Evolutionary conservation across 1,284 basidiomycete genomes (phyloP), one percentile per base, ranked within the genome.

Genomic region (Thelephora terrestris): DNA sequence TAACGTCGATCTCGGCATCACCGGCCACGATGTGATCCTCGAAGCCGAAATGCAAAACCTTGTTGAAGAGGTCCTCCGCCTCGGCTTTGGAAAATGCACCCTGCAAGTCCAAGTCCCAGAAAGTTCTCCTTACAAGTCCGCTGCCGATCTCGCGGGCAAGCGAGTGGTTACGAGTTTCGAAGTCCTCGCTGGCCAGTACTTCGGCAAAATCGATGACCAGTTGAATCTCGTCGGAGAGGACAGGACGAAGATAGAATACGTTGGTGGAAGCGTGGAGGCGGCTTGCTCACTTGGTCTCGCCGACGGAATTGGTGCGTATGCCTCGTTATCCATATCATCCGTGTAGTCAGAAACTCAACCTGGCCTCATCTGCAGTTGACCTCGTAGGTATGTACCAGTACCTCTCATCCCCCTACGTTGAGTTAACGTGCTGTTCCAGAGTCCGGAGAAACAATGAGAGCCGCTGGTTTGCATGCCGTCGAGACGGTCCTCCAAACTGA

Each of bases 381-480:
- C 83, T 95, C 49, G 92, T 94, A 49, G 91, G 90, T 89, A 58
- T 59, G 85, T 74, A 46, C 6, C 16, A n/a, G 18, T 20, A 29
- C 16, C 35, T 29, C 35, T 29, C 17, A 43, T 16, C 12, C 32
- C 40, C 17, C n/a, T 7, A n/a, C 16, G 37, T 16, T 39, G 10
- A 21, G n/a, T 18, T 42, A 4, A 18, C 7, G 12, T 12, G 29
- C 16, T 18, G 12, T 43, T 51, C 25, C 64, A 91, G 95, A 99
- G 68, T 96, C 91, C n/a, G 95, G 95, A 25, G 96, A 99, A 60
- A 99, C 95, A 2, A 99, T 99, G 96, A 91, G 95, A 38, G 96
- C 95, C 21, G 95, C 94, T 2, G 95, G 95, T 43, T 74, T 99
- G 47, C 89, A 91, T 65, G 81, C 93, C 27, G 96, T 99, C 61